Evolutionary conservation across 1,284 basidiomycete genomes (phyloP).

Genomic region (Rhodotorula sp.): DNA sequence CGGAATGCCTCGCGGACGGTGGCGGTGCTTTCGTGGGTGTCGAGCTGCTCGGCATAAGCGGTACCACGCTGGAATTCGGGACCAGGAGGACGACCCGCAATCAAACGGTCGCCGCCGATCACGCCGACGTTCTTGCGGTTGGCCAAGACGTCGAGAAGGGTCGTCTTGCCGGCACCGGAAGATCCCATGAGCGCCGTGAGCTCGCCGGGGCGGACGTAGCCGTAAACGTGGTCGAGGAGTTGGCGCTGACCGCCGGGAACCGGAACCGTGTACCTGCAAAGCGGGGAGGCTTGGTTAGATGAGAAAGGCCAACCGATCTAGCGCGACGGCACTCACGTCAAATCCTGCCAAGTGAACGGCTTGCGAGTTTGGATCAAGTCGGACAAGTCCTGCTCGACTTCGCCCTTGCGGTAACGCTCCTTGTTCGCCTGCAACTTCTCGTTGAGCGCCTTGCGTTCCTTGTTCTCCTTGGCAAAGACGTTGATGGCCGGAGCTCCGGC

Average conservation of each 20-base stretch:
- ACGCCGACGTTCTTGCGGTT: conserved; percentile 74
- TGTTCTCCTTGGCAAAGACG: conserved; percentile 47
- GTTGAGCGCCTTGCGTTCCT: conserved; percentile 44
- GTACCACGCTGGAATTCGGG: conserved; percentile 71
- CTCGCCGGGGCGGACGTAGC: conserved; percentile 65
- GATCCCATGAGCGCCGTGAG: conserved; percentile 72
- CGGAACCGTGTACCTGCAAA: conserved; percentile 53
- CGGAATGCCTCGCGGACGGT: conserved; percentile 77
- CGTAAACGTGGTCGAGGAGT: conserved; percentile 65
- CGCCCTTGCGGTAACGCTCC: conserved; percentile 40
- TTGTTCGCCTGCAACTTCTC: conserved; percentile 39
- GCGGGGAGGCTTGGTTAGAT: not conserved
- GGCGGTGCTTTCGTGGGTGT: conserved; percentile 45
- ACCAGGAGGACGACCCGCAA: conserved; percentile 71
- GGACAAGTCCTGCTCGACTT: conserved; percentile 41
- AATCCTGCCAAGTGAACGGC: conserved; percentile 51
- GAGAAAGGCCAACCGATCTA: too few species aligned
- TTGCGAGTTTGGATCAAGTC: conserved; percentile 39
- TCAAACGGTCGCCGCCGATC: conserved; percentile 72
- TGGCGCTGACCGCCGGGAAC: conserved; percentile 49
- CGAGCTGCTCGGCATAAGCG: conserved; percentile 43
- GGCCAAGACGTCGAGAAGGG: conserved; percentile 71
- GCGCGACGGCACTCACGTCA: conserved; percentile 41
- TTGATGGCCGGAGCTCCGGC: conserved; percentile 45
- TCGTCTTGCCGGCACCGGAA: conserved; percentile 63